phyloP scores from a whole-genome alignment of 345 rosid genomes.

The Citrus australasica region DNA sequence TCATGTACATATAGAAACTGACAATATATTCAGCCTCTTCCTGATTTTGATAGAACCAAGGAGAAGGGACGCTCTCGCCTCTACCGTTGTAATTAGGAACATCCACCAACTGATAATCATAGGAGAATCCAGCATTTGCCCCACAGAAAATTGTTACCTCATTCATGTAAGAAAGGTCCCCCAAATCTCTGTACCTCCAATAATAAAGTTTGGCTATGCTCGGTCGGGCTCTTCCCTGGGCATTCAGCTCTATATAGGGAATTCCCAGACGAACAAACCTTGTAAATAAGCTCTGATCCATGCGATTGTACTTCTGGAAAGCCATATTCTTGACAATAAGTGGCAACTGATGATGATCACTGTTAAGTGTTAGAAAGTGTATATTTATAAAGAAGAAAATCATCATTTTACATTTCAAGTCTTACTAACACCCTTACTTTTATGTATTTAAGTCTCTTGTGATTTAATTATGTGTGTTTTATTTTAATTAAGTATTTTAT shows the following conservation, averaged over 20 bases:
- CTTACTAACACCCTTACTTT: too few species aligned
- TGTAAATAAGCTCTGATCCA: constrained; percentile 99
- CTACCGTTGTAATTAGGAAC: constrained; percentile 84
- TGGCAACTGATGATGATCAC: constrained; percentile 95
- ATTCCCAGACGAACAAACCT: constrained; percentile 95
- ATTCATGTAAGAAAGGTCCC: constrained; percentile 81
- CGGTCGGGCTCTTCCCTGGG: constrained; percentile 98
- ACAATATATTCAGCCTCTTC: constrained; percentile 96
- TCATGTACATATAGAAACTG: constrained; percentile 95
- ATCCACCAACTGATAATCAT: constrained; percentile 85
- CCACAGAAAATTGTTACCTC: constrained; percentile 54
- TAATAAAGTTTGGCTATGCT: constrained; percentile 88
- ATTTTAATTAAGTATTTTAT: too few species aligned
- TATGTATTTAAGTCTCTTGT: too few species aligned
- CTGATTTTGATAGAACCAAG: constrained; percentile 97
- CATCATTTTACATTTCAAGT: too few species aligned
- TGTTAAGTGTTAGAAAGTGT: too few species aligned
- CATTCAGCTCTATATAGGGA: constrained; percentile 97
- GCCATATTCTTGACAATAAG: constrained; percentile 99
- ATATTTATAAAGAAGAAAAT: too few species aligned
- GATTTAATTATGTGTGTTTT: too few species aligned
- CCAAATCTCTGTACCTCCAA: constrained; percentile 95
- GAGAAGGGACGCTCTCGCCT: constrained; percentile 95
- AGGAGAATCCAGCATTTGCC: constrained; percentile 93
- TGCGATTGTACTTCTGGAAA: constrained; percentile 95